Evolutionary conservation across 129 eudicot genomes (phyloP).

Genomic region (Helichrysum umbraculigerum): DNA sequence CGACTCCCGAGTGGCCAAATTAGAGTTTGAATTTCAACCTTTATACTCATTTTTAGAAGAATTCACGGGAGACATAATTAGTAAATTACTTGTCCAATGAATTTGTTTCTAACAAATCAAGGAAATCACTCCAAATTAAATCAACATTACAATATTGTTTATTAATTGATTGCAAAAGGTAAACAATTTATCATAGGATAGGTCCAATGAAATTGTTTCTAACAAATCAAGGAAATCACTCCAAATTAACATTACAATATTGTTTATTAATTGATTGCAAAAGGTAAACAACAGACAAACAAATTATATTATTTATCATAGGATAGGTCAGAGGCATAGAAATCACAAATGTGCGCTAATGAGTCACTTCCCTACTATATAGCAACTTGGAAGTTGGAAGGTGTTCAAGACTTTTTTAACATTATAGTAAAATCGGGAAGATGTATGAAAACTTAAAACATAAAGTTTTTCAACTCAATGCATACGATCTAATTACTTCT

Average conservation of each 20-base stretch:
- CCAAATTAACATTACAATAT: slow-evolving; percentile 22
- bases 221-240: slow-evolving; percentile 98
- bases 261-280: neutral
- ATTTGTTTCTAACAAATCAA: too few species aligned
- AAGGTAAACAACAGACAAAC: neutral
- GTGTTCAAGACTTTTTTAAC: slow-evolving; percentile 88
- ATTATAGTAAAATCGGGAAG: slow-evolving; percentile 26
- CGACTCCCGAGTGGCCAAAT: too few species aligned
- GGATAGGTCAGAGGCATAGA: slow-evolving; percentile 88
- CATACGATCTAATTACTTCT: slow-evolving; percentile 45
- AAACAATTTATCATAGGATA: too few species aligned
- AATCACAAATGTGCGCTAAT: slow-evolving; percentile 89
- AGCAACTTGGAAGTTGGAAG: slow-evolving; percentile 57
- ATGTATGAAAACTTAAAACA: neutral
- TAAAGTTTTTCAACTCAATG: neutral
- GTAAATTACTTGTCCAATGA: too few species aligned
- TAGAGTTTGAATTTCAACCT: too few species aligned
- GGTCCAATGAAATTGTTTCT: too few species aligned
- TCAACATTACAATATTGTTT: too few species aligned
- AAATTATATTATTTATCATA: neutral
- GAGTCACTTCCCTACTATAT: slow-evolving; percentile 93
- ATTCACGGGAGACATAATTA: too few species aligned
- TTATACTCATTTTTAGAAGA: too few species aligned
- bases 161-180: too few species aligned
- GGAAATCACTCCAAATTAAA: too few species aligned